Conservation (phyloP, 1,284 basidiomycete species). For the Malassezia yamatoensis region DNA sequence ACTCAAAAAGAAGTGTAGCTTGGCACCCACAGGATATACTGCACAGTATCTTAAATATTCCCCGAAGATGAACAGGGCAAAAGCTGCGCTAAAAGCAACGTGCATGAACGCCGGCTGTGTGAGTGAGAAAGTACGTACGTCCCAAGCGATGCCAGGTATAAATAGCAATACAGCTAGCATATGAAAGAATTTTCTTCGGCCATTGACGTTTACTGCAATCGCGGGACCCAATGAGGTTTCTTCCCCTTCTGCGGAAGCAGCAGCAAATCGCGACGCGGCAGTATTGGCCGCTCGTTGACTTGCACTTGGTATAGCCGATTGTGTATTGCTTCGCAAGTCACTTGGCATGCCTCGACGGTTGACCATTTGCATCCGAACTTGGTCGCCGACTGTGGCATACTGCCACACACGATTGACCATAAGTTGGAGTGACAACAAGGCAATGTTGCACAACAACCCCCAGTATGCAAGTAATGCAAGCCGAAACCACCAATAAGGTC, state of each 20-base stretch:
- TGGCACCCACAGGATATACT: slow-evolving; percentile 86
- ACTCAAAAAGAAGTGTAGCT: slow-evolving; percentile 81
- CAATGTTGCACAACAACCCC: slow-evolving; percentile 66
- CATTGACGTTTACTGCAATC: slow-evolving; percentile 64
- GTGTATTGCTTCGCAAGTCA: neutral
- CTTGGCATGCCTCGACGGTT: slow-evolving; percentile 6
- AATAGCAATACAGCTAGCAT: slow-evolving; percentile 91
- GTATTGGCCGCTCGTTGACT: slow-evolving; percentile 9
- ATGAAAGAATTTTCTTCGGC: slow-evolving; percentile 95
- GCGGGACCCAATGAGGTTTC: slow-evolving; percentile 7
- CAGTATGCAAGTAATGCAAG: slow-evolving; percentile 73
- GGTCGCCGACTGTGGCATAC: slow-evolving; percentile 17
- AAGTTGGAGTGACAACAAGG: slow-evolving; percentile 52
- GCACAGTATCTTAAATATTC: slow-evolving; percentile 70
- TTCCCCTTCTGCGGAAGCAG: neutral
- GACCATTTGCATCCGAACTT: slow-evolving; percentile 10
- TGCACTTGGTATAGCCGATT: neutral
- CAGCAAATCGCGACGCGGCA: slow-evolving; percentile 2
- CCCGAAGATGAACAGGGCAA: slow-evolving; percentile 42
- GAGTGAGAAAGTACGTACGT: slow-evolving; percentile 46
- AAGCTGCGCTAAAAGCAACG: slow-evolving; percentile 68
- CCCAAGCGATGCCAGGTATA: slow-evolving; percentile 78
- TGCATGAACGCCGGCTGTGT: slow-evolving; percentile 75
- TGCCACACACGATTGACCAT: slow-evolving; percentile 20
- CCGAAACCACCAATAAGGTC: slow-evolving; percentile 69